Evolutionary conservation across 2,329 filamentous ascomycete species (phyloP), one percentile per base, ranked within the genome.

Genomic region (Fusarium nisikadoi): DNA sequence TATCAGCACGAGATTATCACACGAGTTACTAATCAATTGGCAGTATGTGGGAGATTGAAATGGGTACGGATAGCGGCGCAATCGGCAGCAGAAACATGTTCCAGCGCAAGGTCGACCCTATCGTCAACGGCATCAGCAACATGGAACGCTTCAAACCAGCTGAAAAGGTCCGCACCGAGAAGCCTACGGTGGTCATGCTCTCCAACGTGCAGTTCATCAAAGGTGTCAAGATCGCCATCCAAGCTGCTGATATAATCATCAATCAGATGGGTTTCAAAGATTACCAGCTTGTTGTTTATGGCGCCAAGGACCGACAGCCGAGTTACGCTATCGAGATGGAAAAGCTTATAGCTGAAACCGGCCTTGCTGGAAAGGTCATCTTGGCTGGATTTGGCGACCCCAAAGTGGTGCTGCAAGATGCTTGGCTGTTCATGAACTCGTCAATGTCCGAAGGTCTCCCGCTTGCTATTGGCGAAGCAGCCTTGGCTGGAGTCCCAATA

Each of bases 361-460:
- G 57, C 11, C 60, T 73, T 5, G 23, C 29, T 6, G 70, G 49
- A 11, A 73, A 61, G 35, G 70, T 71, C 35, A 23, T 73, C 20
- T 56, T 73, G 17, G 71, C 70, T 4, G 70, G 71, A 23, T 73
- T 73, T 25, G 71, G 71, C 12, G 60, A 73, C 35, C 71, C 71
- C 10, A 73, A 68, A 17, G 66, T 68, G 33, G 70, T 73, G 0
- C 60, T 73, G 5, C 65, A 73, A 42, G 71, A 73, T n/a, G 70
- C 71, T 6, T 73, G 71, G 71, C 53, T 73, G 19, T 73, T 73
- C 16, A 72, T 73, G 71, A 73, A 73, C 57, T 73, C 71, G 7
- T 73, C 70, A 10, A 73, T 72, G 38, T 73, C 71, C 1, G 71
- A 73, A 35, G 71, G 71, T 42, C 56, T 73, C 13, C 71, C 71